These are phyloP conservation scores for Xylaria venustula DNA, from an alignment of 495 filamentous ascomycete species.

Conservation along the genomic window DNA sequence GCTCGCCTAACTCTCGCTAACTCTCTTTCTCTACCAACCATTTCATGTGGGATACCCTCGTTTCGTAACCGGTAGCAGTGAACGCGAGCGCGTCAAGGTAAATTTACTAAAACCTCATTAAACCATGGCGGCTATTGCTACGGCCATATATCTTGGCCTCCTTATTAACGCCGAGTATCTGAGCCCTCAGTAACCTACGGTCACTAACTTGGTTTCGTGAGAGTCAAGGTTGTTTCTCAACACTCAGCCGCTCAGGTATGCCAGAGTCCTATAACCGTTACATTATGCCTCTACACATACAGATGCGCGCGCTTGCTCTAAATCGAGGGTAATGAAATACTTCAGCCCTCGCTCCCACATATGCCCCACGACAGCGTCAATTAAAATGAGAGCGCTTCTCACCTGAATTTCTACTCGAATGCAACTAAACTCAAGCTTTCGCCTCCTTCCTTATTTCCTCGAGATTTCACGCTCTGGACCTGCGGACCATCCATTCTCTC, in stretches of 20 bases:
- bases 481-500: too few species aligned
- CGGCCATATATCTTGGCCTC: background rate
- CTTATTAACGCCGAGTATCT: too few species aligned
- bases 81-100: background rate
- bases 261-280: too few species aligned
- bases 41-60: background rate
- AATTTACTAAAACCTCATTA: background rate
- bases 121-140: conserved; percentile 9
- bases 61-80: background rate
- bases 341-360: background rate
- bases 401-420: background rate
- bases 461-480: too few species aligned
- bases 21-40: conserved; percentile 12
- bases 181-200: too few species aligned
- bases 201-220: too few species aligned
- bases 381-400: conserved; percentile 6
- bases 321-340: background rate
- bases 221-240: too few species aligned
- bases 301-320: conserved; percentile 9
- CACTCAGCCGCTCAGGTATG: too few species aligned
- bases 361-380: background rate
- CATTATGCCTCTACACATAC: background rate
- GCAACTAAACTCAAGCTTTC: background rate
- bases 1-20: background rate
- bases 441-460: too few species aligned